Evolutionary conservation across 345 rosid genomes (phyloP), one percentile per base, ranked within the genome.

Genomic region (Noccaea bulbosa): DNA sequence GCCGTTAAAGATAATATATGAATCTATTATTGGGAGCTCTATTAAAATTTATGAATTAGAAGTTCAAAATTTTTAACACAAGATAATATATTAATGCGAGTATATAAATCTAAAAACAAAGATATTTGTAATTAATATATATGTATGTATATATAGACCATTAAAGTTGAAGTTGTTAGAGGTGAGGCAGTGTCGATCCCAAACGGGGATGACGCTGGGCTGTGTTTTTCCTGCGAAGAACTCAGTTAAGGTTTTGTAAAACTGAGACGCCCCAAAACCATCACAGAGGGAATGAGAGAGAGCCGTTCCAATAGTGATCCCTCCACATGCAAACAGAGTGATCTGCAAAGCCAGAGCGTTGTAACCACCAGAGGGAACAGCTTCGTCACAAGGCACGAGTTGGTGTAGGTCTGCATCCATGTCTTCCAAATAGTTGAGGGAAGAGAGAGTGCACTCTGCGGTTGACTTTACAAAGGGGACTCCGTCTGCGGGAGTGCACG

Each of bases 201-300:
- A 86, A 4, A 84, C 79, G 0, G 87, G 90, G 15, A 83, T 71
- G 54, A 62, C 69, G 5, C 78, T 57, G 15, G 88, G 88, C 48
- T 77, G 78, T 37, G 39, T 60, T 62, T 69, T 77, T 20, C 83
- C 82, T 20, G 79, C 35, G 16, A 80, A 77, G 5, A 84, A 53
- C 72, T 86, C 88, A 22, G 81, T 76, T 41, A 84, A 35, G 43
- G 88, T 78, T 70, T 67, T 76, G 17, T 75, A 84, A 64, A 87
- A 77, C 51, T 78, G 85, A 66, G 85, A 70, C 20, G 86, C 87
- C 7, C 89, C 88, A 68, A 70, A 81, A 34, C 92, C 92, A 73
- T 87, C 92, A 48, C 84, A 82, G 0, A 83, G 51, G 0, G 88
- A 73, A 66, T 87, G 92, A 47, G 87, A 78, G 14, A 87, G 78